These are phyloP conservation scores for Tolypocladium guangdongense DNA, from an alignment of 2,329 filamentous ascomycete genomes.

Conservation along the genomic window DNA sequence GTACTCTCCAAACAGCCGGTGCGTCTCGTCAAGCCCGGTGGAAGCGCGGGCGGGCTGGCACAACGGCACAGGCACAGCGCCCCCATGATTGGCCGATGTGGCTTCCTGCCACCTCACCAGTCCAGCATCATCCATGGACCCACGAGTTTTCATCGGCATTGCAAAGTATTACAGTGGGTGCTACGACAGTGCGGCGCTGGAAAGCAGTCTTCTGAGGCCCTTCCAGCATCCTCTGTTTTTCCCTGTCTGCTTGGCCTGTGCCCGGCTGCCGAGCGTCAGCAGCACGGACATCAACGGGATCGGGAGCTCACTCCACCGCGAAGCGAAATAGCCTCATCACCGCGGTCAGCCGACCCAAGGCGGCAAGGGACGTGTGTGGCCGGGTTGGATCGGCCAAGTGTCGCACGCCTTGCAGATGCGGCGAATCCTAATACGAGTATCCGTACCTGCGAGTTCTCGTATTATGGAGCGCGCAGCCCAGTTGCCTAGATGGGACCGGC, in stretches of 20 bases:
- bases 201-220: no score
- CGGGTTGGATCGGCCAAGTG: background rate
- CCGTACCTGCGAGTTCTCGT: no score
- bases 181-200: background rate
- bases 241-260: background rate
- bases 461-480: background rate
- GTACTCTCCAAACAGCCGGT: background rate
- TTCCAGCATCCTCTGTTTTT: background rate
- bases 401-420: background rate
- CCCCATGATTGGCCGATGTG: background rate
- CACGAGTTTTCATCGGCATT: background rate
- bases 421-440: no score
- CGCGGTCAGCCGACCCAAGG: background rate
- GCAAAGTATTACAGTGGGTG: background rate
- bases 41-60: background rate
- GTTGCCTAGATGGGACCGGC: background rate
- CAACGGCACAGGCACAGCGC: slow-evolving; percentile 1
- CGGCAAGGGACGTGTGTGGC: background rate
- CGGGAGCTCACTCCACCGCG: background rate
- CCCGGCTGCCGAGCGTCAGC: background rate
- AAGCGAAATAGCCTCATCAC: background rate
- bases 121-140: background rate
- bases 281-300: background rate
- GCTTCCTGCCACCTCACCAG: background rate
- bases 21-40: background rate